Evolutionary conservation across 2,329 filamentous ascomycete species (phyloP), one percentile per base, ranked within the genome.

Genomic region (Epichloe sylvatica): DNA sequence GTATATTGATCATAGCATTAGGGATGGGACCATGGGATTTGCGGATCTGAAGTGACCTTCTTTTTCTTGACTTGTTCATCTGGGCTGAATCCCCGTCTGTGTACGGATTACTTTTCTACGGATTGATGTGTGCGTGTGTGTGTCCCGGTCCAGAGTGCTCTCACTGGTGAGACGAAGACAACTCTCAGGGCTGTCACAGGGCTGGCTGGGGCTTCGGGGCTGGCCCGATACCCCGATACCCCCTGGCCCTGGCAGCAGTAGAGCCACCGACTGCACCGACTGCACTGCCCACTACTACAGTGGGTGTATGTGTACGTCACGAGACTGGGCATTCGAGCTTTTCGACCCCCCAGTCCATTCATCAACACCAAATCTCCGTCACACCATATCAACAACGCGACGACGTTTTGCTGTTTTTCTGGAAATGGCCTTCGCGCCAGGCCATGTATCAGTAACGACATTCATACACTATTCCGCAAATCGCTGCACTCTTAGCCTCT

Each of bases 1-100:
- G 44, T 57, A 57, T 41, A 51, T 57, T 47, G 56, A 57, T 33
- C 55, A 56, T 47, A 54, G 55, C 11, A 30, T 52, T 9, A 47
- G 48, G 8, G 50, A 46, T 15, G 40, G 45, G 3, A 55, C 53
- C 3, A 55, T 54, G 51, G 51, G 52, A 12, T 54, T 54, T 49
- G 52, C 52, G 34, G 41, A 51, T 12, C 12, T 53, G 49, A 36
- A 49, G 51, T 46, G 25, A 19, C 38, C 0, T 19, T 43, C 2
- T 41, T 19, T 19, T 19, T 19, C 38, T 21, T 12, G 39, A 30
- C 23, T 23, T 23, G 5, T 23, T 23, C 23, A 23, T 23, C 23
- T 5, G 23, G 23, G 23, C 23, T 23, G 23, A 0, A 23, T 23
- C 5, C 23, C 23, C 23, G 23, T 19, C 17, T 23, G 5, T 23